Base-by-base conservation (phyloP, 2,329 filamentous ascomycete genomes). In the Mollisia scopiformis region DNA sequence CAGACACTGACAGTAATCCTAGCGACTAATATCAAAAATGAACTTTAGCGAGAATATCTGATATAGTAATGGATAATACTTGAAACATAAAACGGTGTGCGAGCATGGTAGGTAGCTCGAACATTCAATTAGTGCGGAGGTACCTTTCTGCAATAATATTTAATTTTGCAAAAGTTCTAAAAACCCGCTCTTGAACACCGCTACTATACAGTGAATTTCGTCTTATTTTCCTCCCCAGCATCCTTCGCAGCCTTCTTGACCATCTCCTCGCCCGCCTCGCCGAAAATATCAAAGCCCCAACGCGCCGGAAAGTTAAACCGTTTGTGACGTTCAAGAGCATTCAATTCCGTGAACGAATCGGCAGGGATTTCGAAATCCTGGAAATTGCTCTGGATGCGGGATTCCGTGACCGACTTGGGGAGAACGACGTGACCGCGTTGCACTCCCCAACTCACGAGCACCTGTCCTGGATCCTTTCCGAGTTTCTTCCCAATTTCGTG, bases 401-500 rank as follows among this genome's bases (percentile, higher is more conserved):
- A 83, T 1, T 80, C 76, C 0, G 81, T 84, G 2, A 84, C 81
- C 39, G 77, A 80, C 73, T 85, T 85, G n/a, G 82, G 80, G 31
- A 85, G 69, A 7, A 83, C 82, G 7, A 81, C 75, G 1, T 78
- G 81, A 1, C 82, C 82, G 16, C 81, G 75, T 68, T 83, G 78
- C 10, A 84, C 75, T 0, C 78, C 79, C 82, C 82, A 84, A 1
- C 75, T 78, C 8, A 84, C 72, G 11, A 80, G 71, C 0, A 78
- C 73, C 62, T 82, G 80, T 0, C 80, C 76, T 1, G 75, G 68
- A 0, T 79, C 80, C 41, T 74, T 76, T 35, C 74, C 72, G 59
- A 79, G 79, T 76, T 86, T 84, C 73, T 86, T 82, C 21, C 89
- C 84, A 46, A 88, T 77, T 75, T 85, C 81, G 66, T 78, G 74